A percentile compares a stretch with the other conserved stretches of the same genome.
phyloP scores from a whole-genome alignment of 2,329 filamentous ascomycete genomes.

The Cladophialophora carrionii region DNA sequence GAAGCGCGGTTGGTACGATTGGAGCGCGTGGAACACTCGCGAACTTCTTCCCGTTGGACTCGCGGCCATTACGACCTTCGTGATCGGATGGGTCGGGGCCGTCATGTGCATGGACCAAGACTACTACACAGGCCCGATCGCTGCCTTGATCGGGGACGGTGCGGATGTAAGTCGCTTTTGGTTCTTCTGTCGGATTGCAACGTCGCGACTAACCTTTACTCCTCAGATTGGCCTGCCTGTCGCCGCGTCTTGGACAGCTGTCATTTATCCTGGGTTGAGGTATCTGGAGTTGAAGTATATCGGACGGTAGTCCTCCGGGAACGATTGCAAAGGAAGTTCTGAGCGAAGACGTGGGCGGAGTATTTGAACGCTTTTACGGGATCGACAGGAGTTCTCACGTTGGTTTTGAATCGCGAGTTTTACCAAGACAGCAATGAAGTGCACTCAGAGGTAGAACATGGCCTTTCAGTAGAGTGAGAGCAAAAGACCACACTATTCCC shows the following conservation, averaged over 20 bases:
- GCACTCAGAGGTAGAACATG: background rate
- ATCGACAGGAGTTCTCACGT: background rate
- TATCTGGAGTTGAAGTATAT: slow-evolving; percentile 54
- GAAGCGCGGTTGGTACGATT: slow-evolving; percentile 56
- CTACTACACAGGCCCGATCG: slow-evolving; percentile 69
- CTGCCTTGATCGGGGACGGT: slow-evolving; percentile 59
- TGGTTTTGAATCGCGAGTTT: background rate
- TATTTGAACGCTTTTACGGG: background rate
- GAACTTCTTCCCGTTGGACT: slow-evolving; percentile 64
- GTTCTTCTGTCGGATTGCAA: background rate
- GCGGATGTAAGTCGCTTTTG: slow-evolving; percentile 49
- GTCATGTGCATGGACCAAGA: slow-evolving; percentile 70
- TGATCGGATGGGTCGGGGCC: slow-evolving; percentile 68
- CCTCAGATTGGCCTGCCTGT: slow-evolving; percentile 66
- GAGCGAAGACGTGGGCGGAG: background rate
- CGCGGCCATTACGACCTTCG: slow-evolving; percentile 64
- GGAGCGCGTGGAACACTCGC: slow-evolving; percentile 63
- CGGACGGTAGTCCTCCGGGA: background rate
- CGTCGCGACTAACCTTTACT: slow-evolving; percentile 41
- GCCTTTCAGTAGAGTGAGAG: background rate
- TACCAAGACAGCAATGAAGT: background rate
- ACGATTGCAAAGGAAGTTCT: background rate
- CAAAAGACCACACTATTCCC: background rate
- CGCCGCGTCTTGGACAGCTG: slow-evolving; percentile 61
- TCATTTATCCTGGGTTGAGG: slow-evolving; percentile 61